These are phyloP conservation scores for Colletotrichum theobromicola DNA, from an alignment of 2,329 filamentous ascomycete species.

Conservation along the genomic window DNA sequence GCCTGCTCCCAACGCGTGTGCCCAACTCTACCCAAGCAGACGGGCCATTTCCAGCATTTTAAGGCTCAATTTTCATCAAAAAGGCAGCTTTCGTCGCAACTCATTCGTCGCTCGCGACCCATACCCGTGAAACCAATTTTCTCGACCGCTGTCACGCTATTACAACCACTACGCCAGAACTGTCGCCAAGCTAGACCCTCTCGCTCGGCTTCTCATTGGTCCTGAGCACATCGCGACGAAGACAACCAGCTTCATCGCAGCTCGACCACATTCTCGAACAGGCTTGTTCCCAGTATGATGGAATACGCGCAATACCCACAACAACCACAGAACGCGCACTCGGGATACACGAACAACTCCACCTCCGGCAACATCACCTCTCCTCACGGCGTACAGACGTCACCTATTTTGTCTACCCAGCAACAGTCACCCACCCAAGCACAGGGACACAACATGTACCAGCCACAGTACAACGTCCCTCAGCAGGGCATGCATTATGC, in stretches of 20 bases:
- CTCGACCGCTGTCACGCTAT: conserved; percentile 3
- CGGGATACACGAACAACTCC: conserved; percentile 65
- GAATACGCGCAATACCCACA: conserved; percentile 78
- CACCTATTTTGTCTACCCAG: conserved; percentile 81
- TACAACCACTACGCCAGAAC: not conserved
- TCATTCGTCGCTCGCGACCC: conserved; percentile 23
- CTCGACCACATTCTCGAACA: not conserved
- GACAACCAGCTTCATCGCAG: conserved; percentile 25
- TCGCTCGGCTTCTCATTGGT: conserved; percentile 7
- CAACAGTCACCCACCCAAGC: conserved; percentile 66
- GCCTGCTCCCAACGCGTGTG: conserved; percentile 45
- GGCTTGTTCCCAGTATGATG: conserved; percentile 59
- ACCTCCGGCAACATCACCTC: conserved; percentile 70
- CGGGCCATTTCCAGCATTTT: conserved; percentile 31
- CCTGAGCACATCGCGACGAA: conserved; percentile 30
- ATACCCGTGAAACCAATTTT: conserved; percentile 14
- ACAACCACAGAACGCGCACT: conserved; percentile 70
- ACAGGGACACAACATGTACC: conserved; percentile 78
- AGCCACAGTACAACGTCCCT: conserved; percentile 76
- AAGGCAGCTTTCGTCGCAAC: conserved; percentile 23
- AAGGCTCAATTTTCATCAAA: conserved; percentile 33
- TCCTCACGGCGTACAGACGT: conserved; percentile 74
- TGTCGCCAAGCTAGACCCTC: not conserved
- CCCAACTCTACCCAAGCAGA: conserved; percentile 50
- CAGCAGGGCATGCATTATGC: conserved; percentile 81